Percentiles rank a stretch among this genome's conserved stretches.
Conservation (phyloP, 169 alveolate species). For the Perkinsus olseni region DNA sequence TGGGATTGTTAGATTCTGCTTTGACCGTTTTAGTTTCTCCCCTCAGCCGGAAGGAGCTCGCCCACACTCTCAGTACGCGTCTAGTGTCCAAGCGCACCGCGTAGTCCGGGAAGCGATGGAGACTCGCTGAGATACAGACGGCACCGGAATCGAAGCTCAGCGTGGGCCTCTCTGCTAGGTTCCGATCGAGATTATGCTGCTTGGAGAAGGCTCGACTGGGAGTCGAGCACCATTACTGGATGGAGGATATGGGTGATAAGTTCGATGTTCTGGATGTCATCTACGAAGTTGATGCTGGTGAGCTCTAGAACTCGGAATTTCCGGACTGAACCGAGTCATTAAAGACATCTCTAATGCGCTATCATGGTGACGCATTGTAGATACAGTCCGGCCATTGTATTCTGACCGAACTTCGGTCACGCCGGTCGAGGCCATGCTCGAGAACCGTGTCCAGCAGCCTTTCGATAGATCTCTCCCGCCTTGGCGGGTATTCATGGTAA, state of each 20-base stretch:
- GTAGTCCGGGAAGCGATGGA: background rate
- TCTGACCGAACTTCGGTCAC: background rate
- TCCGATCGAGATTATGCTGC: background rate
- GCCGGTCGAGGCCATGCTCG: background rate
- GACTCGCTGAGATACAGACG: too few species aligned
- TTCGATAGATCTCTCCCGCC: background rate
- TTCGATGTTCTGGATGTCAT: background rate
- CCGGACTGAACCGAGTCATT: too few species aligned
- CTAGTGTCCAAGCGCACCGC: background rate
- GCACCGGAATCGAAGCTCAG: too few species aligned
- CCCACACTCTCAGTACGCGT: background rate
- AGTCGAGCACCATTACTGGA: background rate
- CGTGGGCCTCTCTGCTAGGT: background rate
- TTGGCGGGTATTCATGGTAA: background rate
- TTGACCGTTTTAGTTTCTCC: background rate
- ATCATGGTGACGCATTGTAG: background rate
- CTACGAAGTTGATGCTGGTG: background rate
- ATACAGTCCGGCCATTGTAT: background rate
- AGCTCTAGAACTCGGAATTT: too few species aligned
- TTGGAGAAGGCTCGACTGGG: background rate
- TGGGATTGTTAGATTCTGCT: too few species aligned
- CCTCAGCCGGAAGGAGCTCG: background rate
- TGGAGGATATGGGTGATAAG: background rate
- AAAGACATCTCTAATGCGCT: too few species aligned
- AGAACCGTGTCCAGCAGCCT: background rate